These are phyloP conservation scores for Yarrowia sp. DNA, from an alignment of 805 yeast species.

Conservation along the genomic window DNA sequence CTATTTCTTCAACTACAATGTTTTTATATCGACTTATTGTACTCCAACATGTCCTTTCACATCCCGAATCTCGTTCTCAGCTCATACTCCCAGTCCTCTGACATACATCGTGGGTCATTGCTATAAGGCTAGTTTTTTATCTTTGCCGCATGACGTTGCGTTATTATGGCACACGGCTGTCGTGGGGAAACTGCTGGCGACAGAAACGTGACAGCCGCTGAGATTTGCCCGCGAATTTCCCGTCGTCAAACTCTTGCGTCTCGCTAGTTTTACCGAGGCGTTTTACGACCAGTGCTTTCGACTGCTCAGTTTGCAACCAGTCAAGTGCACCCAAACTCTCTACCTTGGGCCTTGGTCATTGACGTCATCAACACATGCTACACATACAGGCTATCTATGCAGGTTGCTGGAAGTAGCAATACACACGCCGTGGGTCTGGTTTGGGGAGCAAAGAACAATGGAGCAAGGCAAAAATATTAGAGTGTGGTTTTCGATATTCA, in stretches of 20 bases:
- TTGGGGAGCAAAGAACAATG: conserved; percentile 9
- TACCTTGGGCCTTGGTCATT: not conserved
- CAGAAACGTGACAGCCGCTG: not conserved
- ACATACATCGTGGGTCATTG: conserved; percentile 12
- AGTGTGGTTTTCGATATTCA: too few relatives aligned
- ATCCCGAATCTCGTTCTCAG: not conserved
- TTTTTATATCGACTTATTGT: too few relatives aligned
- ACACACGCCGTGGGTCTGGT: not conserved
- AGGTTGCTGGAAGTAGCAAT: conserved; percentile 35
- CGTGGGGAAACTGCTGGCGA: conserved; percentile 8
- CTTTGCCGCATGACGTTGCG: conserved; percentile 37
- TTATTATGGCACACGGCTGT: conserved; percentile 36
- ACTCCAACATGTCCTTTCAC: too few relatives aligned
- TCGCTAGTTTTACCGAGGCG: too few relatives aligned
- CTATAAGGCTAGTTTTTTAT: conserved; percentile 17
- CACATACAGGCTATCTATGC: conserved; percentile 28
- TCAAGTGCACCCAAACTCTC: not conserved
- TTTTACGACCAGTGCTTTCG: not conserved
- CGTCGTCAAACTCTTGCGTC: too few relatives aligned
- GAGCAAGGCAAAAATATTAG: not conserved
- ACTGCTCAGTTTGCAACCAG: not conserved
- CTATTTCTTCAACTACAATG: too few relatives aligned
- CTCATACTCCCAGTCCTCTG: too few relatives aligned
- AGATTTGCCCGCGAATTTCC: too few relatives aligned
- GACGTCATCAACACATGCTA: conserved; percentile 34